phyloP scores from a whole-genome alignment of 1,284 basidiomycete species.

The Puccinia sorghi region DNA sequence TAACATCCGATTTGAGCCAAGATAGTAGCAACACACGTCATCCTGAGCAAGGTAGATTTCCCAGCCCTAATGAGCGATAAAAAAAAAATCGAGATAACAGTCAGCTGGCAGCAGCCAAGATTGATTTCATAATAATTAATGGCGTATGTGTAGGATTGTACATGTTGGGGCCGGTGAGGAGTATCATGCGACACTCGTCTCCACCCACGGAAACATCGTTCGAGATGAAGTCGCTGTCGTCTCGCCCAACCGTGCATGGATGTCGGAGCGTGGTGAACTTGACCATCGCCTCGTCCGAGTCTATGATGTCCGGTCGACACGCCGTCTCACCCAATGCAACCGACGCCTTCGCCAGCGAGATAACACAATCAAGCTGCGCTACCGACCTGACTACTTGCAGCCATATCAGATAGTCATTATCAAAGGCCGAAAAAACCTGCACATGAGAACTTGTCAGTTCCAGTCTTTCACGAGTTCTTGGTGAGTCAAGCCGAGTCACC shows the following conservation, averaged over 20 bases:
- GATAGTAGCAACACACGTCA: conserved; percentile 94
- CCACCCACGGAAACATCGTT: conserved; percentile 88
- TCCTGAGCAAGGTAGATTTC: conserved; percentile 81
- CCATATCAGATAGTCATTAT: conserved; percentile 56
- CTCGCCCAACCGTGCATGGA: conserved; percentile 63
- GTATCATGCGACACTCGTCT: conserved; percentile 72
- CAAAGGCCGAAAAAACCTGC: conserved; percentile 55
- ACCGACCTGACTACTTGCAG: conserved; percentile 63
- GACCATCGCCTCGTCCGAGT: conserved; percentile 73
- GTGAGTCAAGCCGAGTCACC: not conserved
- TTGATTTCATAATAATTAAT: too few relatives aligned
- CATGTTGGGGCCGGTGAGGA: conserved; percentile 96
- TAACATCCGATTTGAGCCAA: conserved; percentile 98
- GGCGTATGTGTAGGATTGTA: not conserved
- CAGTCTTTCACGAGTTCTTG: not conserved
- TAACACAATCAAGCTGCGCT: conserved; percentile 88
- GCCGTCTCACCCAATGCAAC: conserved; percentile 84
- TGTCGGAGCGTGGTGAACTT: conserved; percentile 82
- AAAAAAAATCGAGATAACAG: not conserved
- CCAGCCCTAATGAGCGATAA: conserved; percentile 63
- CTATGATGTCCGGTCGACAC: conserved; percentile 84
- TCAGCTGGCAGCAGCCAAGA: too few relatives aligned
- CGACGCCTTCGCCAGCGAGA: conserved; percentile 88
- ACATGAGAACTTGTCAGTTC: not conserved
- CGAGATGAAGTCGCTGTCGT: conserved; percentile 74